Base-by-base conservation (phyloP, 805 yeast genomes). In the Zygotorulaspora chibaensis region DNA sequence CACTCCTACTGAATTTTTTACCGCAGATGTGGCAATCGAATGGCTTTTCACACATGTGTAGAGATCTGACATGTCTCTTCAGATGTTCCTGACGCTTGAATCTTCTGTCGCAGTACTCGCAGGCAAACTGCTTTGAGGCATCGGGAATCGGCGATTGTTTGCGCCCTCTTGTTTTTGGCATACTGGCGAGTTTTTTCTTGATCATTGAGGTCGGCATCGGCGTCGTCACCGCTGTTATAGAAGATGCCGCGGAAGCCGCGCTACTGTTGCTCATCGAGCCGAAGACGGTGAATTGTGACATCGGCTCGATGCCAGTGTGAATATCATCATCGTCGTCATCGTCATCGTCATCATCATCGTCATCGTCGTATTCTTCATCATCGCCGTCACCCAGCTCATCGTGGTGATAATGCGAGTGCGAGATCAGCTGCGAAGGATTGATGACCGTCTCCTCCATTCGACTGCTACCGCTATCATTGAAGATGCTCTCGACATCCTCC, bases 11-110 rank as follows among this genome's bases (percentile, higher is more conserved):
- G 54, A 83, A 83, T 54, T 80, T 78, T 59, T 82, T 80, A 28
- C 73, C 74, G 57, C 88, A 83, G 17, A 76, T 69, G 8, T 70
- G 67, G 62, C 88, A 83, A 46, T 73, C 77, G 62, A 73, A 82
- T 0, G 88, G 91, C 62, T 82, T 84, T 46, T 81, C 87, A 45
- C 81, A 74, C 28, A 84, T 83, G 57, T 84, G 93, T 48, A 84
- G 70, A 15, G 87, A 80, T 47, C 90, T 69, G 59, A 81, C 77
- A 57, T 84, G 93, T 48, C 93, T 73, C 60, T 82, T 83, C 54
- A 84, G 66, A 62, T 84, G 93, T 57, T 84, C 93, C 61, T 83
- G 87, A 54, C 93, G 73, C 59, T 82, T 80, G 66, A 84, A 84
- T 38, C 77, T 62, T 53, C 90, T 73, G 39, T 76, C 72, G 61